These are phyloP conservation scores for Coemansia sp. DNA, from an alignment of 192 early-diverging fungal species.

Conservation along the genomic window DNA sequence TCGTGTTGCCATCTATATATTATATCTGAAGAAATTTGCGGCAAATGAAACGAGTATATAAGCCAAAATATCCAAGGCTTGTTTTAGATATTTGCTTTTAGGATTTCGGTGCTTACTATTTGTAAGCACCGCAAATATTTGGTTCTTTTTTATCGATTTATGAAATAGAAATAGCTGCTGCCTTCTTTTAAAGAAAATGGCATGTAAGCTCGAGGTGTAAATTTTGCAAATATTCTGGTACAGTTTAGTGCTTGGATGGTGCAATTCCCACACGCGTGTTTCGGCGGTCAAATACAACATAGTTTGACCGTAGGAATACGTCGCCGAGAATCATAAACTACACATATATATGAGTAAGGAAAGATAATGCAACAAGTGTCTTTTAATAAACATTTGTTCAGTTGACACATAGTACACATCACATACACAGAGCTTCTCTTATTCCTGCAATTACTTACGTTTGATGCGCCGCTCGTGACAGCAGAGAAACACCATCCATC, in stretches of 20 bases:
- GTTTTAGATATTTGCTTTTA: too few species aligned
- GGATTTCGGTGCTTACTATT: too few species aligned
- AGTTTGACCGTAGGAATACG: conserved; percentile 65
- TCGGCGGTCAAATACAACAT: conserved; percentile 62
- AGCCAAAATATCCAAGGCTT: too few species aligned
- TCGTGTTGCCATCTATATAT: too few species aligned
- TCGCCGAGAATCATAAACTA: conserved; percentile 63
- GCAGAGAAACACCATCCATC: conserved; percentile 52
- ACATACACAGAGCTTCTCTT: too few species aligned
- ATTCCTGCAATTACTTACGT: conserved; percentile 21
- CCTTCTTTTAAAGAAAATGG: too few species aligned
- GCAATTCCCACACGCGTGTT: conserved; percentile 59
- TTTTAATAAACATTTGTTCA: not conserved
- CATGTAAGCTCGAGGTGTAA: too few species aligned
- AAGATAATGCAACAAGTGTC: not conserved
- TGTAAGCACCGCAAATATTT: too few species aligned
- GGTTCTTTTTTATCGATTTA: too few species aligned
- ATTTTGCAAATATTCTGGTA: not conserved
- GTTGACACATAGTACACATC: not conserved
- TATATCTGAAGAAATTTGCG: too few species aligned
- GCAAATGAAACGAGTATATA: too few species aligned
- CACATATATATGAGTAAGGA: not conserved
- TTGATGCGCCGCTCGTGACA: conserved; percentile 44
- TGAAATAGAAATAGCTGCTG: too few species aligned
- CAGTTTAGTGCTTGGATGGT: conserved; percentile 44